These are phyloP conservation scores for Glonium stellatum DNA, from an alignment of 495 filamentous ascomycete genomes.

Conservation along the genomic window DNA sequence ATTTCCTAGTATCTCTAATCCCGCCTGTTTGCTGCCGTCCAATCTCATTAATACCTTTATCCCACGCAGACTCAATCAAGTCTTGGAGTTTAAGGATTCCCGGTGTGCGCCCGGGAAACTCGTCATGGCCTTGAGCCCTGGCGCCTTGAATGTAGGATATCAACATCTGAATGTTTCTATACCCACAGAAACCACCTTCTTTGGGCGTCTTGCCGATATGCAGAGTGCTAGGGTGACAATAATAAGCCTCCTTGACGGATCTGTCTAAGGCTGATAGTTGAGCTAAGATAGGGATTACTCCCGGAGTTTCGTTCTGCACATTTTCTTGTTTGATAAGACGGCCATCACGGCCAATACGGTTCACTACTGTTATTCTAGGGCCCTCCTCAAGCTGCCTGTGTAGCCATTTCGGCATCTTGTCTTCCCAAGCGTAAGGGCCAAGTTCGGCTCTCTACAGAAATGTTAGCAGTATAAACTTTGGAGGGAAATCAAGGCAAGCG, in stretches of 20 bases:
- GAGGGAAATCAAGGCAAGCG: background rate
- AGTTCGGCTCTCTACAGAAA: constrained; percentile 53
- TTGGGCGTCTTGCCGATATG: constrained; percentile 75
- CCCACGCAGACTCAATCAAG: constrained; percentile 85
- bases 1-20: constrained; percentile 81
- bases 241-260: constrained; percentile 59
- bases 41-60: constrained; percentile 67
- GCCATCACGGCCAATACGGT: constrained; percentile 49
- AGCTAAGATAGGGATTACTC: constrained; percentile 69
- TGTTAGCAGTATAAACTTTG: background rate
- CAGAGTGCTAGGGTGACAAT: constrained; percentile 68
- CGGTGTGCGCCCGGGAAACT: constrained; percentile 54
- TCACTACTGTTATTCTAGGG: constrained; percentile 49
- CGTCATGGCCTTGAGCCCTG: constrained; percentile 48
- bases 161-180: constrained; percentile 94
- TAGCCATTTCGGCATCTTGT: constrained; percentile 80
- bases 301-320: constrained; percentile 55
- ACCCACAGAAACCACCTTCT: constrained; percentile 95
- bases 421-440: constrained; percentile 79
- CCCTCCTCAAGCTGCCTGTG: constrained; percentile 59
- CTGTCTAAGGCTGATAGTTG: constrained; percentile 62
- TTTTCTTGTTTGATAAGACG: constrained; percentile 40
- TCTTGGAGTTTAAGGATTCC: constrained; percentile 81
- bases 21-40: constrained; percentile 80
- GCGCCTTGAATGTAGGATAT: constrained; percentile 65